Conservation (phyloP, 225 moss, liverwort and hornwort genomes). For the Lunularia cruciata region DNA sequence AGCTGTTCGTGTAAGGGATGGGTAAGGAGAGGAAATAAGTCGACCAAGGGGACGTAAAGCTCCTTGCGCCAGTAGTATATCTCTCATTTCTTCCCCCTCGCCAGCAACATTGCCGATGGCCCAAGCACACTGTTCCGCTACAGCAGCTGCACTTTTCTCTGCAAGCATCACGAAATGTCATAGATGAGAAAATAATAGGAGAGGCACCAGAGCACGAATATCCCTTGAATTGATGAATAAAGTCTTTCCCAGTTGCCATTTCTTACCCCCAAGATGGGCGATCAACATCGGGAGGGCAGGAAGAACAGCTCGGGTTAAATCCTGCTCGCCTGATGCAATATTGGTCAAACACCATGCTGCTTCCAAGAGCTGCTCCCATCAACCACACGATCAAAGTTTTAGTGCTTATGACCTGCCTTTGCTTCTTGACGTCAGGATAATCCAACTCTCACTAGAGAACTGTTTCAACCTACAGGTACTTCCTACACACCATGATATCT, state of each 20-base stretch:
- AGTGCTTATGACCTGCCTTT: too few relatives aligned
- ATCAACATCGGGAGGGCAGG: conserved; percentile 85
- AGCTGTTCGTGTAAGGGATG: conserved; percentile 74
- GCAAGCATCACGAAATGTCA: conserved; percentile 15
- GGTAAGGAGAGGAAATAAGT: conserved; percentile 57
- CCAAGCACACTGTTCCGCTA: conserved; percentile 96
- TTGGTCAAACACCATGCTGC: conserved; percentile 99
- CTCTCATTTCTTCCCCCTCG: conserved; percentile 75
- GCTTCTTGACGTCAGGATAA: too few relatives aligned
- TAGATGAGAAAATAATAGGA: background rate
- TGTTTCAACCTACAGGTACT: too few relatives aligned
- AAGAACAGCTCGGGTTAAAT: conserved; percentile 78
- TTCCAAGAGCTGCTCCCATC: conserved; percentile 72
- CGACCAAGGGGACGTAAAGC: conserved; percentile 71
- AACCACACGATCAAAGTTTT: too few relatives aligned
- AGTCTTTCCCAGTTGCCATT: too few relatives aligned
- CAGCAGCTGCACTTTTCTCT: conserved; percentile 76
- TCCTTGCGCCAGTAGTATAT: conserved; percentile 73
- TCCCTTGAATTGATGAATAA: too few relatives aligned
- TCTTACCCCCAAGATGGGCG: conserved; percentile 87
- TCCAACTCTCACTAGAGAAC: too few relatives aligned
- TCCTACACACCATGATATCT: too few relatives aligned
- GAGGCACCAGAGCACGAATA: background rate
- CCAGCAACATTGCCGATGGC: conserved; percentile 95
- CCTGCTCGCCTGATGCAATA: conserved; percentile 93